Evolutionary conservation across 1,139 yeast genomes (phyloP).

Genomic region (Taphrina confusa): DNA sequence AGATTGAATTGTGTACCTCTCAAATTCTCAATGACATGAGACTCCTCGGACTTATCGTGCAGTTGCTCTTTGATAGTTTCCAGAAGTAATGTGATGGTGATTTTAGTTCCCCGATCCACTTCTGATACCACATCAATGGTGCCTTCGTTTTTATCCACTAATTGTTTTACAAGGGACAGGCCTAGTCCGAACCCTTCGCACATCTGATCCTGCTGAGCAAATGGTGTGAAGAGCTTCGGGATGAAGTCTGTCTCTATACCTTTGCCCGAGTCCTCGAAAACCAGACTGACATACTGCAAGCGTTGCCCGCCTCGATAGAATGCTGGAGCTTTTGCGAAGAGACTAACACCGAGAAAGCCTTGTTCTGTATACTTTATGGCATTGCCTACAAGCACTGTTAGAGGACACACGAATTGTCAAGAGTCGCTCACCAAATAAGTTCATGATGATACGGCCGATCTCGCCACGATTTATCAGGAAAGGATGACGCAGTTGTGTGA

Average conservation of each 20-base stretch:
- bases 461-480: constrained; percentile 21
- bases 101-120: constrained; percentile 9
- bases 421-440: constrained; percentile 71
- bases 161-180: constrained; percentile 22
- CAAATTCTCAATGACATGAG: neutral
- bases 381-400: constrained; percentile 46
- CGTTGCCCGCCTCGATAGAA: neutral
- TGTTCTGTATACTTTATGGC: constrained; percentile 81
- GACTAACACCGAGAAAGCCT: constrained; percentile 55
- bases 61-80: neutral
- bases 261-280: constrained; percentile 78
- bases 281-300: constrained; percentile 52
- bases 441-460: constrained; percentile 76
- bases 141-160: constrained; percentile 23
- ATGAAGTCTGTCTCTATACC: constrained; percentile 82
- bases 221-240: constrained; percentile 76
- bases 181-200: constrained; percentile 53
- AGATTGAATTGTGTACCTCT: constrained; percentile 1
- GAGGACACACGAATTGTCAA: neutral
- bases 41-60: neutral
- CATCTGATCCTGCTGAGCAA: constrained; percentile 90
- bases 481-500: constrained; percentile 8
- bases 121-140: constrained; percentile 3
- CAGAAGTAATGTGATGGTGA: constrained; percentile 7
- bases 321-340: neutral